Percentiles rank a stretch among this genome's conserved stretches.
phyloP scores from a whole-genome alignment of 2,329 filamentous ascomycete genomes.

The Phialophora tarda region DNA sequence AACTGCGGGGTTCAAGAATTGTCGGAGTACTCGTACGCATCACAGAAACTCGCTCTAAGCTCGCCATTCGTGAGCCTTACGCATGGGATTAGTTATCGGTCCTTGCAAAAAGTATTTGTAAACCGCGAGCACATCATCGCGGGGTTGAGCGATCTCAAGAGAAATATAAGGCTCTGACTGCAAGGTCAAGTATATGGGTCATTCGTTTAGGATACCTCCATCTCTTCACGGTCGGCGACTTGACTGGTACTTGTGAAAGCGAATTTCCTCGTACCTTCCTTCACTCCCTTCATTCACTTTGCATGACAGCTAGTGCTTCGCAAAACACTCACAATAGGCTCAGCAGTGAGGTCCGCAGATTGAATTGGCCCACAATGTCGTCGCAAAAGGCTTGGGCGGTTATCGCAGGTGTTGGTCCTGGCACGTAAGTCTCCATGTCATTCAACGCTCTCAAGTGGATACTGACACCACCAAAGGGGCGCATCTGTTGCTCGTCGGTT shows the following conservation, averaged over 20 bases:
- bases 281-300: neutral
- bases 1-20: neutral
- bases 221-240: neutral
- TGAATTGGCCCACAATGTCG: constrained; percentile 33
- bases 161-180: neutral
- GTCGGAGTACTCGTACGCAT: neutral
- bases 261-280: neutral
- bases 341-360: constrained; percentile 19
- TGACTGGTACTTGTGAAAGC: neutral
- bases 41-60: neutral
- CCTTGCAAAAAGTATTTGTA: constrained; percentile 29
- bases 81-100: constrained; percentile 31
- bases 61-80: constrained; percentile 1
- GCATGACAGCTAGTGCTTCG: neutral
- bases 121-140: constrained; percentile 35
- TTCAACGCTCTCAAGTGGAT: neutral
- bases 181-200: constrained; percentile 2
- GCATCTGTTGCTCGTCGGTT: constrained; percentile 66
- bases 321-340: constrained; percentile 24
- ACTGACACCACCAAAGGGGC: constrained; percentile 48
- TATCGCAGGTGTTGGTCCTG: constrained; percentile 55
- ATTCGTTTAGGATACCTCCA: constrained; percentile 3
- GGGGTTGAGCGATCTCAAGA: constrained; percentile 25
- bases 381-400: constrained; percentile 51
- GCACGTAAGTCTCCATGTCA: constrained; percentile 43